A percentile compares a stretch with the other conserved stretches of the same genome.
phyloP scores from a whole-genome alignment of 306 rosid species.

The Vicia sativa region DNA sequence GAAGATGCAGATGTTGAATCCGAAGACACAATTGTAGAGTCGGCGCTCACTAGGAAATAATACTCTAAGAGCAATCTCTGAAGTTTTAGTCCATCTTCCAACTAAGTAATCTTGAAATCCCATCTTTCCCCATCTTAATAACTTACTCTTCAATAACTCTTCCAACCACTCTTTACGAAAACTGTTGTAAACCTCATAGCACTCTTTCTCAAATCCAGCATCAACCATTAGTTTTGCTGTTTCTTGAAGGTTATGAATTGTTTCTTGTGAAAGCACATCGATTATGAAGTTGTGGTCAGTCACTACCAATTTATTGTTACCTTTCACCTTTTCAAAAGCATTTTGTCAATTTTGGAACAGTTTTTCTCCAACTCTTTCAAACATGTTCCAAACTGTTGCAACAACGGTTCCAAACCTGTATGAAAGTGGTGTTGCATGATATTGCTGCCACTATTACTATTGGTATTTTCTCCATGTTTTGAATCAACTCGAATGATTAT shows the following conservation, averaged over 20 bases:
- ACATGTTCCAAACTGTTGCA: not conserved
- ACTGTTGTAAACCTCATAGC: constrained; percentile 50
- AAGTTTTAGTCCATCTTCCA: constrained; percentile 1
- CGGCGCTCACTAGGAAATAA: constrained; percentile 71
- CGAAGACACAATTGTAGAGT: constrained; percentile 66
- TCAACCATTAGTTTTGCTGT: constrained; percentile 63
- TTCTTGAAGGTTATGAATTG: constrained; percentile 62
- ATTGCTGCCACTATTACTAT: not conserved
- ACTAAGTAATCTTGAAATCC: not conserved
- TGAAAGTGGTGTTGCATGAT: not conserved
- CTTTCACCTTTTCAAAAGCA: constrained; percentile 3
- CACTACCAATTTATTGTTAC: not conserved
- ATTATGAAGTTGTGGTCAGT: constrained; percentile 55
- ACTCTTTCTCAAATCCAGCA: constrained; percentile 64
- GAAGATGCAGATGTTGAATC: constrained; percentile 49
- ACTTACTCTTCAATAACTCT: not conserved
- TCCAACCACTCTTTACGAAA: not conserved
- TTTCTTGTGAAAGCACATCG: constrained; percentile 57
- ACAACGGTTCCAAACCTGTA: no score
- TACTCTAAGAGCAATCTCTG: constrained; percentile 44
- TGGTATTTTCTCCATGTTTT: not conserved
- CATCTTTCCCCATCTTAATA: not conserved
- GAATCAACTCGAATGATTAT: not conserved
- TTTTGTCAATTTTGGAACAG: not conserved
- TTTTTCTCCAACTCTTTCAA: not conserved